phyloP scores from a whole-genome alignment of 2,329 filamentous ascomycete genomes.

The Nothophoma quercina region DNA sequence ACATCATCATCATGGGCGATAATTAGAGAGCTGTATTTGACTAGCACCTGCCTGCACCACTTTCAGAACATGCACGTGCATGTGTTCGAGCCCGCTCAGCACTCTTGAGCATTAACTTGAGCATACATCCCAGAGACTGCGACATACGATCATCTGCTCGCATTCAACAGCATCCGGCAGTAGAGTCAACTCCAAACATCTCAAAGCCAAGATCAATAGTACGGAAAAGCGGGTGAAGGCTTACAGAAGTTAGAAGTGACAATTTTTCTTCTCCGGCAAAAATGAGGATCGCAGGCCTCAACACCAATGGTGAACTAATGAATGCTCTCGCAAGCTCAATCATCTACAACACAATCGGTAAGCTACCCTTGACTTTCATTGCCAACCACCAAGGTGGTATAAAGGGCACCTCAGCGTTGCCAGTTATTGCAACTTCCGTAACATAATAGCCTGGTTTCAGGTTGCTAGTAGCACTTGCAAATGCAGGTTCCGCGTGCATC shows the following conservation, averaged over 20 bases:
- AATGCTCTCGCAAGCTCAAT: background rate
- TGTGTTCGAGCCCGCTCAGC: constrained; percentile 32
- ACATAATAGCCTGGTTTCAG: constrained; percentile 59
- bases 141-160: constrained; percentile 57
- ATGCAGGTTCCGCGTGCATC: constrained; percentile 59
- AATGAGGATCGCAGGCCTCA: background rate
- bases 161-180: constrained; percentile 59
- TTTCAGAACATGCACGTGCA: background rate
- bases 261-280: constrained; percentile 1
- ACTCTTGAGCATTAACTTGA: constrained; percentile 57
- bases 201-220: background rate
- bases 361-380: constrained; percentile 2
- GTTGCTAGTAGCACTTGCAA: constrained; percentile 57
- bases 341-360: constrained; percentile 2
- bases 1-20: background rate
- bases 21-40: background rate
- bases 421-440: constrained; percentile 24
- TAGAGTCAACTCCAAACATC: constrained; percentile 55
- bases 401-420: constrained; percentile 47
- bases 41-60: background rate
- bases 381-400: constrained; percentile 52
- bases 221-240: background rate
- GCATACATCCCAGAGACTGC: constrained; percentile 61
- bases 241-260: constrained; percentile 5
- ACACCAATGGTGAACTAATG: background rate